Evolutionary conservation across 257 asterid species (phyloP), one percentile per base, ranked within the genome.

Genomic region (Dorcoceras hygrometricum): DNA sequence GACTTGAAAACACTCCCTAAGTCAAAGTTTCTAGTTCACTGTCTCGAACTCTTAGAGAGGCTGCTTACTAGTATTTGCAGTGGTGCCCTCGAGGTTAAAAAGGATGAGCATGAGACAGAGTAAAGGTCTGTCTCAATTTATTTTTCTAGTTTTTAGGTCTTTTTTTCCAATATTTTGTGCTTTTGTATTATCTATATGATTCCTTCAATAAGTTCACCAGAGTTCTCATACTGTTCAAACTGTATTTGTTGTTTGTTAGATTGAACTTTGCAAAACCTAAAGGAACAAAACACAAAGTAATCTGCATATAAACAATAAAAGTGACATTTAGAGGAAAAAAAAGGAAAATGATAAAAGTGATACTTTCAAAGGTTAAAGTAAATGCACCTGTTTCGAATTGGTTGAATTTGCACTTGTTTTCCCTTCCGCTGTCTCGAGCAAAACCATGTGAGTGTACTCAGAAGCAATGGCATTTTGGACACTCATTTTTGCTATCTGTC

Each of bases 401-500:
- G 76, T 68, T 46, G 87, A 32, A 65, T 79, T 83, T 14, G 78
- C 31, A 43, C 32, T 67, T 67, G 65, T 8, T 66, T 69, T 83
- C 75, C 75, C 80, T 59, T 34, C 77, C 68, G 68, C 84, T 0
- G 79, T 79, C 82, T 81, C 89, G 6, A 80, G 79, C 83, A 87
- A 77, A 56, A 78, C 63, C 87, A 90, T 82, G 67, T 67, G 76
- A 24, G 97, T 80, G 58, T 74, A 85, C 79, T 94, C 99, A 5
- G 97, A 94, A 50, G 88, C 55, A 57, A 82, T 25, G 67, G 73
- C 62, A 62, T 75, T 68, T 71, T 77, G 85, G 58, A 67, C 60
- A 64, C 97, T 94, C 84, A 88, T 73, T 71, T 87, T 84, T 27
- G 93, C 89, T 66, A 94, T 67, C 99, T 93, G 95, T 68, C 58